Base-by-base conservation (phyloP, 345 rosid genomes). In the Sapria himalayana region DNA sequence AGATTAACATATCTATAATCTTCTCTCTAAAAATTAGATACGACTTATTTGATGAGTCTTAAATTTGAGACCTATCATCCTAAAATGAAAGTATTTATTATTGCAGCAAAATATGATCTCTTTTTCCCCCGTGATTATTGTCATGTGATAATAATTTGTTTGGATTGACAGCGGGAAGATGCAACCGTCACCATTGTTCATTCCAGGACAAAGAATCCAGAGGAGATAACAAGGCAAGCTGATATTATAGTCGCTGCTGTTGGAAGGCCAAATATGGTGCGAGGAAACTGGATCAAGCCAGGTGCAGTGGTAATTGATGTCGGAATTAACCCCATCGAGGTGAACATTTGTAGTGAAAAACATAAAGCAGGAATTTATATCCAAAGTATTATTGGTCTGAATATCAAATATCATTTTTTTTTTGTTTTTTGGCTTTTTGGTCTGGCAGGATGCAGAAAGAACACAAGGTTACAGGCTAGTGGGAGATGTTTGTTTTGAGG, bases 311-410 rank as follows among this genome's bases (percentile, higher is more conserved):
- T 85, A 13, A 79, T 85, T 16, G 91, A 76, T 55, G 93, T 85
- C n/a, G 91, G 96, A 49, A 85, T 74, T 51, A 85, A 74, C 53
- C 68, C 76, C 19, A 82, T 80, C 25, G 82, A 80, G 74, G 89
- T 76, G 22, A 65, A 27, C 37, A 31, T 38, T n/a, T n/a, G n/a
- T n/a, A n/a, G n/a, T n/a, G n/a, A n/a, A n/a, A n/a, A n/a, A n/a
- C n/a, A n/a, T n/a, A n/a, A n/a, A n/a, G n/a, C n/a, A n/a, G n/a
- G n/a, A n/a, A n/a, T n/a, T n/a, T n/a, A n/a, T n/a, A n/a, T n/a
- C n/a, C n/a, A n/a, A n/a, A n/a, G n/a, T n/a, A n/a, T n/a, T n/a
- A n/a, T n/a, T n/a, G n/a, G n/a, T n/a, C n/a, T n/a, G n/a, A n/a
- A n/a, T n/a, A n/a, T n/a, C n/a, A n/a, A n/a, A n/a, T n/a, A n/a